Percentiles rank a stretch among this genome's conserved stretches.
Conservation (phyloP, 352 stramenopile genomes). For the Phytophthora hybrid region DNA sequence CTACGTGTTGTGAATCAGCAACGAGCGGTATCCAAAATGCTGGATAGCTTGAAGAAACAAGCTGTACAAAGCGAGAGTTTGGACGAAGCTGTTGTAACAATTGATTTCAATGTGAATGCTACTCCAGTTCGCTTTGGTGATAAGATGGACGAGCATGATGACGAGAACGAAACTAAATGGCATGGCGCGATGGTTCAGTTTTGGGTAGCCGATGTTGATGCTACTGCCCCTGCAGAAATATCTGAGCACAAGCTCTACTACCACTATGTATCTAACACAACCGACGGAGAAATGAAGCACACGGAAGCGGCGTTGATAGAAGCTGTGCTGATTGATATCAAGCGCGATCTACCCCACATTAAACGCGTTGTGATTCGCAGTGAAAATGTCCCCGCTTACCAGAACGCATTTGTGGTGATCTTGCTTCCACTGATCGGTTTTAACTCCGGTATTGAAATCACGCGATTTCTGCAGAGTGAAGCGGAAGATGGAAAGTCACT, state of each 20-base stretch:
- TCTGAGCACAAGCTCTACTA: conserved; percentile 16
- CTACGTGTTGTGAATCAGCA: conserved; percentile 4
- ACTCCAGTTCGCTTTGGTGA: not conserved
- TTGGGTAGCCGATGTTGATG: not conserved
- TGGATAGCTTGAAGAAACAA: conserved; percentile 1
- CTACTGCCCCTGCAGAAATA: not conserved
- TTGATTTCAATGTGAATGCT: conserved; percentile 10
- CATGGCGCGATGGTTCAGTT: conserved; percentile 6
- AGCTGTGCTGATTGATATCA: conserved; percentile 31
- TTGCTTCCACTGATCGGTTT: conserved; percentile 29
- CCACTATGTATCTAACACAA: not conserved
- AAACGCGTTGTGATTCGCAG: conserved; percentile 30
- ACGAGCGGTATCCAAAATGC: not conserved
- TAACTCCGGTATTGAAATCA: conserved; percentile 19
- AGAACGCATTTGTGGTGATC: conserved; percentile 27
- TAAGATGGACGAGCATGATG: not conserved
- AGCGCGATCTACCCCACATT: conserved; percentile 28
- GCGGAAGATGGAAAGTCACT: conserved; percentile 35
- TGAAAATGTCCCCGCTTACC: conserved; percentile 43
- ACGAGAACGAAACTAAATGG: not conserved
- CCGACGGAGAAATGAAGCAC: not conserved
- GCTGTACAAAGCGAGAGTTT: not conserved
- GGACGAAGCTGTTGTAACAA: conserved; percentile 7
- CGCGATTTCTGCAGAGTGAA: conserved; percentile 42
- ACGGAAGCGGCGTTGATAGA: conserved; percentile 34